Conservation (phyloP, 2,329 filamentous ascomycete genomes). For the Shiraia sp. region DNA sequence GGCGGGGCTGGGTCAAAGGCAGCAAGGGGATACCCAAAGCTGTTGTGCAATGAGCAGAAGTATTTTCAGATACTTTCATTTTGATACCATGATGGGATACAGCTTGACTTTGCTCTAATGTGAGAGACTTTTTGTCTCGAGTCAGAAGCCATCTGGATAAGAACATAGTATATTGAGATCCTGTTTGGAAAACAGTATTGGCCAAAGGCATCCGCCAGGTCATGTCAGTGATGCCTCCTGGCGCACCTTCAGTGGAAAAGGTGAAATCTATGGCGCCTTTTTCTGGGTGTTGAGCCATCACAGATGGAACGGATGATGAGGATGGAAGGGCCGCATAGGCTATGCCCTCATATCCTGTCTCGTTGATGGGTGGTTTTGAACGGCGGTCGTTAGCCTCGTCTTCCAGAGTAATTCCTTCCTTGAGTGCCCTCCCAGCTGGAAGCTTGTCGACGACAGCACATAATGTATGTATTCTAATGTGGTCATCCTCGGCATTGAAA, state of each 20-base stretch:
- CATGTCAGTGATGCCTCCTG: constrained; percentile 5
- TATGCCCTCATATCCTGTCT: constrained; percentile 39
- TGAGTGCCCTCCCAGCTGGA: constrained; percentile 22
- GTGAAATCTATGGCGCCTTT: constrained; percentile 33
- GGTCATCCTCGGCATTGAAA: not conserved
- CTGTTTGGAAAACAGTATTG: constrained; percentile 78
- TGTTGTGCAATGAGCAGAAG: constrained; percentile 1
- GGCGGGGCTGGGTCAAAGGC: constrained; percentile 65
- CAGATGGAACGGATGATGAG: constrained; percentile 13
- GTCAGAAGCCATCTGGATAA: constrained; percentile 25
- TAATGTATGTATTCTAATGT: constrained; percentile 20
- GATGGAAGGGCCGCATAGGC: constrained; percentile 30
- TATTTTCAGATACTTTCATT: constrained; percentile 1
- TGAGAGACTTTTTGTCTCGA: constrained; percentile 2
- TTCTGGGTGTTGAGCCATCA: constrained; percentile 8
- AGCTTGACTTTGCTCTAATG: constrained; percentile 11
- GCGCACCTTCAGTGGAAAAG: constrained; percentile 4
- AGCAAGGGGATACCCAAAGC: constrained; percentile 56
- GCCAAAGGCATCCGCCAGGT: constrained; percentile 66
- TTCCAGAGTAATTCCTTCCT: constrained; percentile 1
- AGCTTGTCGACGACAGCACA: constrained; percentile 45
- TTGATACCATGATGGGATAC: constrained; percentile 22
- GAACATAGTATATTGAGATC: constrained; percentile 46
- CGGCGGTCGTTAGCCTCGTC: constrained; percentile 3
- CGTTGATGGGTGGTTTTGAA: constrained; percentile 16